Evolutionary conservation across 2,329 filamentous ascomycete species (phyloP), one percentile per base, ranked within the genome.

Genomic region (Diaporthe destruens): DNA sequence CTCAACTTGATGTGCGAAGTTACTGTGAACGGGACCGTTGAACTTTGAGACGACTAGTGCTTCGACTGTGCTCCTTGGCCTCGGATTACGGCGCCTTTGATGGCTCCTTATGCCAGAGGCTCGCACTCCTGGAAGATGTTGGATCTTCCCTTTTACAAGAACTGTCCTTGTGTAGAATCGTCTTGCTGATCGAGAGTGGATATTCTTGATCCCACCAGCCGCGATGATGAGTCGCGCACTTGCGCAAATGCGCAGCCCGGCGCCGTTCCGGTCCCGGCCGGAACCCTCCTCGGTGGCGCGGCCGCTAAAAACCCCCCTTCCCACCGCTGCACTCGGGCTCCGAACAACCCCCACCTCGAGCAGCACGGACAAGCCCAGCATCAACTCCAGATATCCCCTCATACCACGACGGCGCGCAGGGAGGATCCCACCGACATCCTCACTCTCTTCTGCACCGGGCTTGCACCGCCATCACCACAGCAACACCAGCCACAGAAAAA

Each of bases 241-340:
- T 65, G 44, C 61, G 61, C 61, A 51, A 4, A 20, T 65, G 61
- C 61, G 61, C 61, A 53, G 20, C n/a, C 20, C 61, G 29, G 61
- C 8, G 44, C 61, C 32, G 61, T 51, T 65, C 61, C 61, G 44
- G 61, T 44, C 29, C 59, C 29, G 9, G 59, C 18, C 44, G 42
- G 29, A 25, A 39, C 25, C 20, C 34, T 25, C 29, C 7, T 25
- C 44, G 44, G 61, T 20, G 12, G 29, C 61, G 61, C 44, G 61
- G 44, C 61, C 61, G 61, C 44, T 51, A 25, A 65, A 65, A 65
- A 25, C 44, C 14, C 61, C 6, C 61, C 44, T 25, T 36, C 18
- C 44, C 61, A 20, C 20, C 29, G 39, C 39, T 18, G 2, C 5
- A 5, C 32, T 65, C 29, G 9, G 9, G 6, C 12, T 20, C 61